phyloP scores from a whole-genome alignment of 2,329 filamentous ascomycete species.

The Dactylellina haptotyla region DNA sequence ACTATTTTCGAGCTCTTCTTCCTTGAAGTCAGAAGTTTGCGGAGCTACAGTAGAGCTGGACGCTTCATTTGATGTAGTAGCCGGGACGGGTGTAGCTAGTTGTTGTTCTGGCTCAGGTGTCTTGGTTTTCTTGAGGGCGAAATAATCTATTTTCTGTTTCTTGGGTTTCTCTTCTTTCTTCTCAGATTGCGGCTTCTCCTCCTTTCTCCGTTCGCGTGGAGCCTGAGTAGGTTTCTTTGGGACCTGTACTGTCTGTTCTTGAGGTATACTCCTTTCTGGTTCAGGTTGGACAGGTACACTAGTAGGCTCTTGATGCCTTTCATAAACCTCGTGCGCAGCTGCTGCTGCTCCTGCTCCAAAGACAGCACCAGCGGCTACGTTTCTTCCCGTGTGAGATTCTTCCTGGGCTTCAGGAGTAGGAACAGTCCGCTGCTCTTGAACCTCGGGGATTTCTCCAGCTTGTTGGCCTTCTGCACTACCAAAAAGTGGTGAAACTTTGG shows the following conservation, averaged over 20 bases:
- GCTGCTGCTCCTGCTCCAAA: constrained; percentile 2
- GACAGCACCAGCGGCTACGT: neutral
- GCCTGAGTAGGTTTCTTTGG: neutral
- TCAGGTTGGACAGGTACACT: neutral
- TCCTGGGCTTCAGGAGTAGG: neutral
- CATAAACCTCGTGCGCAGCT: constrained; percentile 1
- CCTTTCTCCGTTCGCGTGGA: neutral
- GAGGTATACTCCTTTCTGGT: neutral
- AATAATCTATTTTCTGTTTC: constrained; percentile 9
- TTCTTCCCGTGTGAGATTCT: constrained; percentile 1
- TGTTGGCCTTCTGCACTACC: neutral
- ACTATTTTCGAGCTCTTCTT: neutral
- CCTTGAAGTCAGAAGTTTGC: neutral
- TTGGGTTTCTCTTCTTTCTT: constrained; percentile 18
- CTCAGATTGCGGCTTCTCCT: neutral
- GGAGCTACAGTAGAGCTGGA: neutral
- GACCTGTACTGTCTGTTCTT: neutral
- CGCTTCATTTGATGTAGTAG: neutral
- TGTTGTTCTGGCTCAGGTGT: neutral
- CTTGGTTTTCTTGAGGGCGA: neutral
- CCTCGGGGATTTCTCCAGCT: neutral
- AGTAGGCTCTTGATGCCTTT: constrained; percentile 1
- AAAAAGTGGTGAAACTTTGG: neutral
- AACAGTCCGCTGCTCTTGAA: neutral
- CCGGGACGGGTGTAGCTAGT: neutral